Base-by-base conservation (phyloP, 805 yeast genomes). In the Kluyveromyces aestuarii region DNA sequence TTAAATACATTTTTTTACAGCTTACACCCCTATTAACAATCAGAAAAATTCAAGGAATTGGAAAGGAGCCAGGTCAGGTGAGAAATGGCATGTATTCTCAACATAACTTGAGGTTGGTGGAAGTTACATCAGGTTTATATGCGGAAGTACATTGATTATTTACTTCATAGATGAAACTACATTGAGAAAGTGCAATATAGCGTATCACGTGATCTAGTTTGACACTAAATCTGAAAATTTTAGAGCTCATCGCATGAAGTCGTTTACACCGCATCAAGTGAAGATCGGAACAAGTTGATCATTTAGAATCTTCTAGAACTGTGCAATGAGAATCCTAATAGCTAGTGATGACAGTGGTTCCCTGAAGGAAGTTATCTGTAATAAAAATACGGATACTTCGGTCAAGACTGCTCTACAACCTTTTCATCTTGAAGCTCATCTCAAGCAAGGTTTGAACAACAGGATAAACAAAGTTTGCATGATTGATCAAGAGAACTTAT, bases 301-400 rank as follows among this genome's bases (percentile, higher is more conserved):
- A 21, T 21, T 21, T 21, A 21, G 25, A 21, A 21, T 21, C 25
- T 21, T 6, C 6, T 21, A 21, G 25, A 4, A 6, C 10, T 7
- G 14, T 13, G 14, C 14, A 8, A 82, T 84, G 91, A 82, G 76
- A 63, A 61, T 84, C 13, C 56, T 84, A 41, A 81, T 74, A 2
- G 72, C 87, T 40, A 76, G 86, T 16, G 84, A 79, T 52, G 90
- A 84, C 56, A 74, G 78, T 1, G 89, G 90, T 0, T 72, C 77
- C 6, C 55, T 82, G 47, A 84, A 83, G 56, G 88, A 82, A 59
- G 69, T 87, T 8, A 59, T 73, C 6, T 87, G 88, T 56, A 62
- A 69, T 17, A 69, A 74, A 46, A 91, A 90, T 0, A 82, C 91
- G 0, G 95, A 90, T 58, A 88, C 96, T 2, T 84, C 96, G 6